Evolutionary conservation across 305 asterid genomes (phyloP), one percentile per base, ranked within the genome.

Genomic region (Fraxinus greggii): DNA sequence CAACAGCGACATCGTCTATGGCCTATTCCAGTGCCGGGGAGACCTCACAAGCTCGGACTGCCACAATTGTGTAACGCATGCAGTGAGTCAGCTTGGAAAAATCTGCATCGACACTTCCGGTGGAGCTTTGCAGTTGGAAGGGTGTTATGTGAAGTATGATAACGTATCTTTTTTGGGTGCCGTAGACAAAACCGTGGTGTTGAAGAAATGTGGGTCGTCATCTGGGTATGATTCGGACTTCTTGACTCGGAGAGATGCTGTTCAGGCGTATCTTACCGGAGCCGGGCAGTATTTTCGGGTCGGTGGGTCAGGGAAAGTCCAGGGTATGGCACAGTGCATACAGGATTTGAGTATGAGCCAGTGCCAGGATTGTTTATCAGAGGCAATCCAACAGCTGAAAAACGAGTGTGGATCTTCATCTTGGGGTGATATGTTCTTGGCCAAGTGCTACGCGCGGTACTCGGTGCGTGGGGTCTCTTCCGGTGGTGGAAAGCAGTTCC

Each of bases 371-470:
- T 95, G 99, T 67, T 42, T 94, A 32, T 48, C 92, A 54, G 97
- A 90, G 56, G 98, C 98, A 12, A 89, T 87, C 86, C 87, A 87
- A 86, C 93, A 94, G 89, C 72, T 95, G 84, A 89, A 61, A 77
- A 84, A 75, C 38, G 90, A 86, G 87, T 95, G 99, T 81, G 97
- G 91, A 38, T 77, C 91, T 38, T 82, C 97, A 0, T 32, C 92
- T 0, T 93, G 93, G 97, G 99, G 97, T 38, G 96, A 95, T 35
- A 88, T 94, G 98, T 95, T 89, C 84, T 73, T 91, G 77, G 93
- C 85, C 0, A 95, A 95, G 82, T 95, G 99, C 93, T 94, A 95
- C 87, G 98, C 93, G 86, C 89, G 98, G 29, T 94, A 82, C 83
- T 88, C 97, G 84, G 97, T 88, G 87, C 86, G 90, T 86, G 97